Conservation (phyloP, 140 eudicot genomes). For the Senecio squalidus region DNA sequence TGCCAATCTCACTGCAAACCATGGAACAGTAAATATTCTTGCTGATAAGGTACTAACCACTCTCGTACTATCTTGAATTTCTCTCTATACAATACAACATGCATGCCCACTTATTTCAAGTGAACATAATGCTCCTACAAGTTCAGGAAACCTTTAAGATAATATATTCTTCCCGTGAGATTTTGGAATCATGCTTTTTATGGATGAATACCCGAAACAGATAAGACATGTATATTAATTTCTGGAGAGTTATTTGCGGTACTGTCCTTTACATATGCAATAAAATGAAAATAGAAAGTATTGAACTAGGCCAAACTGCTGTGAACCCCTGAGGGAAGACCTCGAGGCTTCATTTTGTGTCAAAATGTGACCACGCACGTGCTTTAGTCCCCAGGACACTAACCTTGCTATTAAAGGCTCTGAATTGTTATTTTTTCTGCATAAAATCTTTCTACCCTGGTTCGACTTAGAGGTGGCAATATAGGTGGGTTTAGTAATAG, state of each 20-base stretch:
- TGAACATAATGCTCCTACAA: too few relatives aligned
- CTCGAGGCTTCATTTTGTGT: not conserved
- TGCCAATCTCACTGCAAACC: slow-evolving; percentile 79
- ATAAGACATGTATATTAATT: too few relatives aligned
- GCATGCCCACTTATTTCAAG: not conserved
- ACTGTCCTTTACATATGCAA: too few relatives aligned
- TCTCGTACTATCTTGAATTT: not conserved
- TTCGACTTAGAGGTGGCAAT: too few relatives aligned
- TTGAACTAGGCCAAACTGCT: not conserved
- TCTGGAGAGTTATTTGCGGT: too few relatives aligned
- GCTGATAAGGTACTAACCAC: slow-evolving; percentile 78
- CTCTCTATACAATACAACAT: not conserved
- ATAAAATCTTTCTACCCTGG: too few relatives aligned
- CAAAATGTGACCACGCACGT: not conserved
- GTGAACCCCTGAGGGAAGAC: too few relatives aligned
- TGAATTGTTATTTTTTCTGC: too few relatives aligned
- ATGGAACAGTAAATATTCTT: slow-evolving; percentile 84
- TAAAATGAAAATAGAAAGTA: not conserved
- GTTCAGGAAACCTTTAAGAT: too few relatives aligned
- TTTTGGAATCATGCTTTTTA: too few relatives aligned
- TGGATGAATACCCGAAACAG: too few relatives aligned
- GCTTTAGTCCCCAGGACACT: not conserved
- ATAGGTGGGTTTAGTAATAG: not conserved
- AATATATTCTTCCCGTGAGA: too few relatives aligned
- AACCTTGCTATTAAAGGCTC: not conserved